Conservation (phyloP, 257 asterid species). For the Nicotiana noctiflora region DNA sequence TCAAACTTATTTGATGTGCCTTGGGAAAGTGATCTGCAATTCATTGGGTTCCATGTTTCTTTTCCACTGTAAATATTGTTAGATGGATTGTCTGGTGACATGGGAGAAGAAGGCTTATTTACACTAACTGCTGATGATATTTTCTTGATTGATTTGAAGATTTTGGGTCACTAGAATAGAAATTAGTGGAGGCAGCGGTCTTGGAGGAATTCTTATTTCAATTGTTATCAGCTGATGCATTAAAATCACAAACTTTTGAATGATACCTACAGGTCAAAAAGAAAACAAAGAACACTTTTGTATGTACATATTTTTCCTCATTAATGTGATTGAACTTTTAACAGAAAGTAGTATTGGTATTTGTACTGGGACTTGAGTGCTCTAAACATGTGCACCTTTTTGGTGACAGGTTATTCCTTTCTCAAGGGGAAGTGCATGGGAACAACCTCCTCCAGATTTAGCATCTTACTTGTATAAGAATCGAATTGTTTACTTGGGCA, state of each 20-base stretch:
- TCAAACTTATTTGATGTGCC: background rate
- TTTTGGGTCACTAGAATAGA: background rate
- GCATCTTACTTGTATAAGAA: constrained; percentile 78
- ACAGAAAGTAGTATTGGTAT: background rate
- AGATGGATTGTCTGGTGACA: background rate
- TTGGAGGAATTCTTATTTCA: background rate
- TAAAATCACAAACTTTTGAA: background rate
- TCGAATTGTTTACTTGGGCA: constrained; percentile 92
- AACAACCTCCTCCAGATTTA: constrained; percentile 96
- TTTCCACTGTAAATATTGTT: background rate
- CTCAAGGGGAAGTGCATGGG: constrained; percentile 79
- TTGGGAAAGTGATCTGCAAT: background rate
- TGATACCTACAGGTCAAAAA: background rate
- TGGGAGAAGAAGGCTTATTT: background rate
- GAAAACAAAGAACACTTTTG: background rate
- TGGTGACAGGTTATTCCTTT: constrained; percentile 81
- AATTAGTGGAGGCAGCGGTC: background rate
- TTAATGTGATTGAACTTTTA: background rate
- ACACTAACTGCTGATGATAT: background rate
- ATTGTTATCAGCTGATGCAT: background rate
- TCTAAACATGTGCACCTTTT: constrained; percentile 3
- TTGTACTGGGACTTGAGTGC: constrained; percentile 6
- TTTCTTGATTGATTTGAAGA: background rate
- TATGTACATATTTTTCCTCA: background rate
- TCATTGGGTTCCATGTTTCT: background rate